Evolutionary conservation across 2,329 filamentous ascomycete species (phyloP).

Genomic region (Microdochium trichocladiopsis): DNA sequence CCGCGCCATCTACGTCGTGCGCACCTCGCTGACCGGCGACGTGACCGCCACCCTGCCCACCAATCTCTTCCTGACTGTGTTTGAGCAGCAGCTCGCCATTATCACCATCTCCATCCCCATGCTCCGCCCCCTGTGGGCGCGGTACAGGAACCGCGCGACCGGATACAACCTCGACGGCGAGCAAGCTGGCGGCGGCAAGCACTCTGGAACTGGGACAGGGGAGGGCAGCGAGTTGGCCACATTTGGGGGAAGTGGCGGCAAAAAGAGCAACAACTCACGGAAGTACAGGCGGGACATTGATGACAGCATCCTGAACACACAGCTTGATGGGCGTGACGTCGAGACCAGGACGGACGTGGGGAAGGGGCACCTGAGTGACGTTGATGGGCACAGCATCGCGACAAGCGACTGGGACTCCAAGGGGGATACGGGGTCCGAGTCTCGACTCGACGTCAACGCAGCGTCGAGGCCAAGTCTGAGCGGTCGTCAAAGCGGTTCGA

Average conservation of each 20-base stretch:
- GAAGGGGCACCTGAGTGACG: not conserved
- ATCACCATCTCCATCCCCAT: not conserved
- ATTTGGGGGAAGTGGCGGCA: not conserved
- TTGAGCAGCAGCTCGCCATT: not conserved
- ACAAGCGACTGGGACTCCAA: not conserved
- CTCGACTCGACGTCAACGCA: not conserved
- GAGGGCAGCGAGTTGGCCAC: not conserved
- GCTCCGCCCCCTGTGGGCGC: not conserved
- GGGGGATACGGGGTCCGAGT: not conserved
- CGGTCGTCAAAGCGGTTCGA: not conserved
- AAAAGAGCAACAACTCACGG: not conserved
- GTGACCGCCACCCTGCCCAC: not conserved
- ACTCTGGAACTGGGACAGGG: not conserved
- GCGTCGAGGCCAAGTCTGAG: too few relatives aligned
- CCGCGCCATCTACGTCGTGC: not conserved
- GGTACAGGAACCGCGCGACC: not conserved
- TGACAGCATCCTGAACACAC: not conserved
- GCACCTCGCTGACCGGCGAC: not conserved
- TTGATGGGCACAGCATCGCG: not conserved
- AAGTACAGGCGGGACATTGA: not conserved
- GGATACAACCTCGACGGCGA: not conserved
- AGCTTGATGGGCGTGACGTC: not conserved
- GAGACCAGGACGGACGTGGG: not conserved
- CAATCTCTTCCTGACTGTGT: not conserved
- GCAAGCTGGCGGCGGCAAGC: not conserved